A percentile compares a stretch with the other conserved stretches of the same genome.
phyloP scores from a whole-genome alignment of 1,139 yeast species.

The Diutina sp. region DNA sequence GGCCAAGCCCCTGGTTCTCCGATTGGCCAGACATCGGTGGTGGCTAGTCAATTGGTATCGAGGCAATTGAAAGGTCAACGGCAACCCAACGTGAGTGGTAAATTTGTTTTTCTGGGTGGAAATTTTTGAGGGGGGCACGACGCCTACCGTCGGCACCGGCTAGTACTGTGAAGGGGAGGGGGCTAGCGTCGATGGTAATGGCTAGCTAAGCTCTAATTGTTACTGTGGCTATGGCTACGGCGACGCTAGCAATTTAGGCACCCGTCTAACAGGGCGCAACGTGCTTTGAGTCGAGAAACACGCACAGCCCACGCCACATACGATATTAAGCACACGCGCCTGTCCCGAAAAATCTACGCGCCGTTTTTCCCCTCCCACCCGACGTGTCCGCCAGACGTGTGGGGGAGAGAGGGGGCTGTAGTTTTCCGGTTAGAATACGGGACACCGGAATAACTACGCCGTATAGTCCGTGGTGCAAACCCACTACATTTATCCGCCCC shows the following conservation, averaged over 20 bases:
- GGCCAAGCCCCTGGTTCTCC: not conserved
- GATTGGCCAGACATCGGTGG: constrained; percentile 1
- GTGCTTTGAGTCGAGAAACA: not conserved
- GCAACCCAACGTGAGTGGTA: not conserved
- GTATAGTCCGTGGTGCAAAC: not conserved
- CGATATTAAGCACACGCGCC: not conserved
- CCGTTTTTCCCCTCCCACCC: not conserved
- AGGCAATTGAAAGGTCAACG: not conserved
- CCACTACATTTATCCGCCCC: no score
- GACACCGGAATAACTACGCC: not conserved
- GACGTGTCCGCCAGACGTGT: not conserved
- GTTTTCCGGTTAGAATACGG: no score
- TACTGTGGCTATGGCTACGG: no score
- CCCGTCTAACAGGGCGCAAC: not conserved
- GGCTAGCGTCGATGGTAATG: no score
- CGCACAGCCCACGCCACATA: not conserved
- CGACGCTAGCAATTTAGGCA: no score
- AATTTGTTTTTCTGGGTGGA: not conserved
- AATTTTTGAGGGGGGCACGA: not conserved
- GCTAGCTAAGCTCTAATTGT: no score
- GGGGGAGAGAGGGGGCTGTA: not conserved
- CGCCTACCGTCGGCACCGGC: not conserved
- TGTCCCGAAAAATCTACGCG: not conserved
- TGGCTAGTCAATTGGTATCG: not conserved
- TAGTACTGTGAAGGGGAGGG: no score